Conservation (phyloP, 208 protist genomes). For the Trypanosoma grayi region DNA sequence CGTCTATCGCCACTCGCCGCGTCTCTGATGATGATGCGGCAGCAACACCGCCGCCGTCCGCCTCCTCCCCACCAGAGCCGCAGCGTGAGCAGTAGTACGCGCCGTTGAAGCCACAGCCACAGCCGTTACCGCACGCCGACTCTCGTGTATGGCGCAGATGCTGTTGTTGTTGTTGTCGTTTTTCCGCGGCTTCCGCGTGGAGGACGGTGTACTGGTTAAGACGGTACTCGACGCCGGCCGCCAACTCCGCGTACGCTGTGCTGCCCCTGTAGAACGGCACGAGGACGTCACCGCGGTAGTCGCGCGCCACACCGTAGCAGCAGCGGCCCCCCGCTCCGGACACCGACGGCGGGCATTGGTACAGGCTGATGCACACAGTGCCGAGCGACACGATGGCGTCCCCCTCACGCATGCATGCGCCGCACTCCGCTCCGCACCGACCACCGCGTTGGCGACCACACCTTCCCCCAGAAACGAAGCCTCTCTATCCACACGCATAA, state of each 20-base stretch:
- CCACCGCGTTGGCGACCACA: no score
- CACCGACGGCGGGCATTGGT: constrained; percentile 17
- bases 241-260: constrained; percentile 30
- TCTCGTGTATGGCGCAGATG: neutral
- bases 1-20: neutral
- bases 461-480: no score
- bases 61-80: neutral
- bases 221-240: constrained; percentile 29
- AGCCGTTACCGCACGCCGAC: neutral
- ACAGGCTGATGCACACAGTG: constrained; percentile 19
- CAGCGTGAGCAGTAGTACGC: constrained; percentile 15
- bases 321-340: no score
- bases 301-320: neutral
- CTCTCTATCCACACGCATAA: neutral
- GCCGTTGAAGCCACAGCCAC: constrained; percentile 15
- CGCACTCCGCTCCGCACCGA: neutral
- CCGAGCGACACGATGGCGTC: constrained; percentile 10
- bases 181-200: constrained; percentile 4
- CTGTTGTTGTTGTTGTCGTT: neutral
- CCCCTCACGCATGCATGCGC: constrained; percentile 17
- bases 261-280: constrained; percentile 35
- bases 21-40: neutral
- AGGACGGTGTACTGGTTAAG: constrained; percentile 45
- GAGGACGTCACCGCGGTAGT: constrained; percentile 36
- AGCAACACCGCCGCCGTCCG: neutral